phyloP scores from a whole-genome alignment of 179 eudicot genomes.

The Spergularia azorica region DNA sequence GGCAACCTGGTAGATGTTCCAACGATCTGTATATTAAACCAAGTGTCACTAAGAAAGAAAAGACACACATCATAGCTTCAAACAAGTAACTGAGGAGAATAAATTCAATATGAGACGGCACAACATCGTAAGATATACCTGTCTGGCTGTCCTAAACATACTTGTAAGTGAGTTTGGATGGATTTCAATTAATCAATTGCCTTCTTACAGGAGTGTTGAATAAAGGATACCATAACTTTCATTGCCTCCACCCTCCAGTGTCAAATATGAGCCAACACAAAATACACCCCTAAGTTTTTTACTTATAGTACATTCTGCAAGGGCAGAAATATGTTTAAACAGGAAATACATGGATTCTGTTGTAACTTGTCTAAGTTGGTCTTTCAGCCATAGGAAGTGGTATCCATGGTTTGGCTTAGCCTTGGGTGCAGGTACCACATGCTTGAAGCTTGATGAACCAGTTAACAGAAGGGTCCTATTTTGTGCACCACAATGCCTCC shows the following conservation, averaged over 20 bases:
- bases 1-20: conserved; percentile 93
- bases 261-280: background rate
- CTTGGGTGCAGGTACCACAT: too few relatives aligned
- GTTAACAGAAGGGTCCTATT: too few relatives aligned
- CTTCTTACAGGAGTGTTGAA: background rate
- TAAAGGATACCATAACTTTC: too few relatives aligned
- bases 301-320: background rate
- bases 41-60: conserved; percentile 30
- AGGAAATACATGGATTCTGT: background rate
- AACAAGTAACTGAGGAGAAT: background rate
- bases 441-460: too few relatives aligned
- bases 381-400: too few relatives aligned
- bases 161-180: background rate
- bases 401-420: too few relatives aligned
- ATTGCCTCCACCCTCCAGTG: background rate
- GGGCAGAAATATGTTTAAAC: conserved; percentile 2
- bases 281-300: background rate
- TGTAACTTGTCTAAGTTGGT: background rate
- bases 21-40: conserved; percentile 68
- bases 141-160: background rate
- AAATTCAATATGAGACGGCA: conserved; percentile 8
- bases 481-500: too few relatives aligned
- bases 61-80: conserved; percentile 16
- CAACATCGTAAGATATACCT: background rate
- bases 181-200: background rate